Base-by-base conservation (phyloP, 176 grass and related monocot genomes). In the Tillandsia leiboldiana region DNA sequence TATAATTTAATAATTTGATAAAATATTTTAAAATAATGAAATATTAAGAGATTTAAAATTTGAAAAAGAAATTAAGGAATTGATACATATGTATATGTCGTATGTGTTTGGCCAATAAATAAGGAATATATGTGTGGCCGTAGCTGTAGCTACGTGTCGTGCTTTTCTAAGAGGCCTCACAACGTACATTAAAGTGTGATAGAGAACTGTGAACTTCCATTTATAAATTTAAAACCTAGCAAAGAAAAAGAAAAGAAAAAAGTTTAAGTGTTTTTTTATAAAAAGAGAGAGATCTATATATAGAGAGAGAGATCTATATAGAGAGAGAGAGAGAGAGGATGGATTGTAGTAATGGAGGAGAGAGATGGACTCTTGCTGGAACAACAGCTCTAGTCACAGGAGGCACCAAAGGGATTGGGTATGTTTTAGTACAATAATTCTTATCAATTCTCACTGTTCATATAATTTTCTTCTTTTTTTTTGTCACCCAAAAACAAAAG, bases 331-430 rank as follows among this genome's bases (percentile, higher is more conserved):
- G 9, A 10, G 26, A 28, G 27, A 10, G 26, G 11, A 65, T 65
- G 63, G 63, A 11, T n/a, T 26, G 20, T 9, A 65, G 58, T 74
- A 53, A 63, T 62, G 73, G 0, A 69, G 73, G 7, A 28, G 47
- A 73, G 12, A 71, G 75, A 53, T 86, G 75, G 84, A 66, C 51
- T 63, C 75, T 86, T 12, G 26, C 50, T 22, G 75, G 71, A 51
- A 74, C n/a, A 48, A 86, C 75, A 9, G 84, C 84, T 49, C 59
- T 78, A 1, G 83, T 85, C 59, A 86, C 84, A 12, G 84, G 84
- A 74, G 84, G 84, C 53, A 86, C 65, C 57, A 82, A 66, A 63
- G 79, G 84, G 3, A 86, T 86, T 17, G 79, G 79, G 78, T 81
- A 67, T 8, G 1, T 24, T 24, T 24, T 1, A 42, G 3, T 42